Evolutionary conservation across 225 moss, liverwort and hornwort species (phyloP), one percentile per base, ranked within the genome.

Genomic region (Marchantia polymorpha): DNA sequence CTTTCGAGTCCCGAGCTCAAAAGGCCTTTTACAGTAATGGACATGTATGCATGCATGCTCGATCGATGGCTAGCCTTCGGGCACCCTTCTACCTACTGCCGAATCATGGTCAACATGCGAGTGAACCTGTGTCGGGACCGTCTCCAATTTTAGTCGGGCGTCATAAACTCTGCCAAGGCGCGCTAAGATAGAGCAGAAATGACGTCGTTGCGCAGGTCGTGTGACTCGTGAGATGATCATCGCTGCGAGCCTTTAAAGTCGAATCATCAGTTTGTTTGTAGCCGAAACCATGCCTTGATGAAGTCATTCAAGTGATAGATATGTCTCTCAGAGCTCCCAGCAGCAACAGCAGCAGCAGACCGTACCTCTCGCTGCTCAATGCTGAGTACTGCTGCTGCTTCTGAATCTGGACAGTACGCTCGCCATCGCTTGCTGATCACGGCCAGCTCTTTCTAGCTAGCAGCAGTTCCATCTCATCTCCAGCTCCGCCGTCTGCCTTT

Each of bases 321-420:
- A 22, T 61, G 22, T 61, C 16, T 61, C 3, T 61, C 61, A 22
- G 39, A 39, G 39, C 39, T 2, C 2, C 3, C n/a, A 22, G 61
- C n/a, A 23, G 61, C n/a, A n/a, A n/a, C n/a, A n/a, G n/a, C n/a
- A n/a, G n/a, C n/a, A n/a, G n/a, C n/a, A n/a, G n/a, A n/a, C n/a
- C 23, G 61, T 61, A 61, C 61, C 23, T n/a, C n/a, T 10, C 23
- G 61, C 30, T 68, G 12, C 68, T 68, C n/a, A n/a, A n/a, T n/a
- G n/a, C n/a, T n/a, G n/a, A n/a, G n/a, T n/a, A n/a, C n/a, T 61
- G 61, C 30, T 68, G 12, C 68, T 68, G 46, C 22, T 7, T 60
- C 69, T 69, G 69, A 46, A 48, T 69, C 69, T 22, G 8, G 14
- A 39, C 69, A 47, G 69, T 69, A 69, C 69, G 46, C 48, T 69